Evolutionary conservation across 2,329 filamentous ascomycete species (phyloP).

Genomic region (Xylariales sp.): DNA sequence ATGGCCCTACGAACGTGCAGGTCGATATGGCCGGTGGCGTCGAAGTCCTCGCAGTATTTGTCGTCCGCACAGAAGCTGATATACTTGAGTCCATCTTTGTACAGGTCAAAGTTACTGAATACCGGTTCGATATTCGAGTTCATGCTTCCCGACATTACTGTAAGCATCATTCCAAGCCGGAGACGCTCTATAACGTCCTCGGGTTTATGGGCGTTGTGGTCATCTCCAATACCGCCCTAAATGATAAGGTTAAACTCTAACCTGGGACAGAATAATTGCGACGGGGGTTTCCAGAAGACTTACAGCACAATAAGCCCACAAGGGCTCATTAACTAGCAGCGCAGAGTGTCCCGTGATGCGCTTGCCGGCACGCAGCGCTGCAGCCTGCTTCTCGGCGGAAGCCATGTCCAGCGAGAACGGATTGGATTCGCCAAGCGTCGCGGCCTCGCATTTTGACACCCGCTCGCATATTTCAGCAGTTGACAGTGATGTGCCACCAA

Average conservation of each 20-base stretch:
- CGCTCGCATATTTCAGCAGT: slow-evolving; percentile 15
- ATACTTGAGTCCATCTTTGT: slow-evolving; percentile 13
- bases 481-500: slow-evolving; percentile 13
- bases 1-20: slow-evolving; percentile 14
- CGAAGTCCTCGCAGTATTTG: slow-evolving; percentile 15
- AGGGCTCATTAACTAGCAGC: slow-evolving; percentile 15
- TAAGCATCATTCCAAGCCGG: slow-evolving; percentile 17
- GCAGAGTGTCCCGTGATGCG: slow-evolving; percentile 17
- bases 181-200: slow-evolving; percentile 15
- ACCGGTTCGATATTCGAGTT: slow-evolving; percentile 17
- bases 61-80: slow-evolving; percentile 18
- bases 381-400: slow-evolving; percentile 17
- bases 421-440: slow-evolving; percentile 17
- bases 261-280: too few relatives aligned
- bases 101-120: slow-evolving; percentile 11
- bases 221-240: slow-evolving; percentile 16
- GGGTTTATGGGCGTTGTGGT: slow-evolving; percentile 15
- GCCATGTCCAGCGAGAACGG: slow-evolving; percentile 17
- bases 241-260: too few relatives aligned
- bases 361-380: slow-evolving; percentile 15
- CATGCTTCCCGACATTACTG: slow-evolving; percentile 18
- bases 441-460: slow-evolving; percentile 13
- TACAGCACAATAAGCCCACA: slow-evolving; percentile 18
- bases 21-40: slow-evolving; percentile 14
- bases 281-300: too few relatives aligned